Evolutionary conservation across 1,139 yeast genomes (phyloP).

Genomic region (Zygosaccharomyces pseudobailii): DNA sequence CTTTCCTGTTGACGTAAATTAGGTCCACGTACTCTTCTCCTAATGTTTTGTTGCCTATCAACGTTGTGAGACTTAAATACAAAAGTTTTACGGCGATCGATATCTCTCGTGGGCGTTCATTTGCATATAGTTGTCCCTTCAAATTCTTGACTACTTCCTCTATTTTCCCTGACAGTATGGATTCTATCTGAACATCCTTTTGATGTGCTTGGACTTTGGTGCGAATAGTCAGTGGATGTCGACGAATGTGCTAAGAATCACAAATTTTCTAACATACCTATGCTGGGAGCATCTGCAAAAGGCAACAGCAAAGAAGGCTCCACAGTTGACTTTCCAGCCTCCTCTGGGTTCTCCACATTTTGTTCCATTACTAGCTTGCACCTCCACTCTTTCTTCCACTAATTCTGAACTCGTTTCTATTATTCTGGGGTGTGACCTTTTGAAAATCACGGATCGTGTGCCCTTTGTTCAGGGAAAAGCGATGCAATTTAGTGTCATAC

Average conservation of each 20-base stretch:
- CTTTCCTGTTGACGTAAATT: slow-evolving; percentile 56
- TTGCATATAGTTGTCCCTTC: slow-evolving; percentile 62
- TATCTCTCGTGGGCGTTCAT: slow-evolving; percentile 60
- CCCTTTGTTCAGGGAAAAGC: neutral
- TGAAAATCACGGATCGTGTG: neutral
- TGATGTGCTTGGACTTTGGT: slow-evolving; percentile 69
- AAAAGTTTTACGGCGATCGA: slow-evolving; percentile 52
- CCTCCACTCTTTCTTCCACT: neutral
- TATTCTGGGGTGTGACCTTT: neutral
- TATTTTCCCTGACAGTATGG: slow-evolving; percentile 49
- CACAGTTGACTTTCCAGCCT: neutral
- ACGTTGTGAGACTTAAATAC: slow-evolving; percentile 68
- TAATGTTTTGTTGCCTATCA: slow-evolving; percentile 70
- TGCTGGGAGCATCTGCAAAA: slow-evolving; percentile 43
- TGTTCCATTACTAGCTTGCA: neutral
- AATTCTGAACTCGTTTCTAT: neutral
- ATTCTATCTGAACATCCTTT: slow-evolving; percentile 72
- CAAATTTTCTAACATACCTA: slow-evolving; percentile 31
- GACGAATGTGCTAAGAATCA: neutral
- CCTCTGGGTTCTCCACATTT: neutral
- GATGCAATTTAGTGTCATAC: neutral
- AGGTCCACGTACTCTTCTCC: slow-evolving; percentile 95
- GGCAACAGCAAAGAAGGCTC: slow-evolving; percentile 26
- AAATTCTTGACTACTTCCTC: slow-evolving; percentile 45
- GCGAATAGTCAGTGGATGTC: neutral